Evolutionary conservation across 2,329 filamentous ascomycete species (phyloP).

Genomic region (Scytalidium lignicola): DNA sequence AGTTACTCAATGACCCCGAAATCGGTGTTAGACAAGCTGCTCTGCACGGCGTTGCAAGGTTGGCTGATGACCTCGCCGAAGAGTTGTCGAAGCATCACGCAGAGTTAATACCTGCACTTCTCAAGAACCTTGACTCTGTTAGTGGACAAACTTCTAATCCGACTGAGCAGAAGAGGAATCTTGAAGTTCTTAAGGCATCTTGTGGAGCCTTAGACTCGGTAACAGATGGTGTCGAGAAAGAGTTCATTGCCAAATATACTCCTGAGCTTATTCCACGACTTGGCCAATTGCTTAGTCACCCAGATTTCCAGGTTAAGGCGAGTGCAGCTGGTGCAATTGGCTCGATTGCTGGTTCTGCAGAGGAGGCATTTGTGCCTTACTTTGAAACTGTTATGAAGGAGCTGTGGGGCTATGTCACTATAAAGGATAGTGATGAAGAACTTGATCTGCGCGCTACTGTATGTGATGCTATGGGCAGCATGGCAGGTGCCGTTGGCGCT

Average conservation of each 20-base stretch:
- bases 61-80: slow-evolving; percentile 90
- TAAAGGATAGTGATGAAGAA: slow-evolving; percentile 87
- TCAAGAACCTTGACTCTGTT: slow-evolving; percentile 85
- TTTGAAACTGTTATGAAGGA: slow-evolving; percentile 86
- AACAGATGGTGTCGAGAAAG: slow-evolving; percentile 76
- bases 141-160: slow-evolving; percentile 60
- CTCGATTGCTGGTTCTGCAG: slow-evolving; percentile 81
- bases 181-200: slow-evolving; percentile 82
- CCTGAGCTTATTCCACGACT: slow-evolving; percentile 79
- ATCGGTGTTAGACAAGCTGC: slow-evolving; percentile 81
- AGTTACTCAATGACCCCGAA: slow-evolving; percentile 79
- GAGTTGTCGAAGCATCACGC: slow-evolving; percentile 84
- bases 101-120: slow-evolving; percentile 73
- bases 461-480: slow-evolving; percentile 88
- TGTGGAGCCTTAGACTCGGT: slow-evolving; percentile 89
- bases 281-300: slow-evolving; percentile 75
- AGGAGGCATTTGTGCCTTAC: slow-evolving; percentile 81
- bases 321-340: slow-evolving; percentile 85
- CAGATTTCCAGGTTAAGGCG: slow-evolving; percentile 85
- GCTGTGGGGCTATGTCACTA: slow-evolving; percentile 75
- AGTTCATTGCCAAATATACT: slow-evolving; percentile 77
- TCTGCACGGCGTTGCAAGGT: slow-evolving; percentile 78
- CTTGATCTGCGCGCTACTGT: slow-evolving; percentile 85
- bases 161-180: slow-evolving; percentile 64
- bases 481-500: slow-evolving; percentile 81